A percentile compares a stretch with the other conserved stretches of the same genome.
phyloP scores from a whole-genome alignment of 2,329 filamentous ascomycete species.

The Sporothrix sp. region DNA sequence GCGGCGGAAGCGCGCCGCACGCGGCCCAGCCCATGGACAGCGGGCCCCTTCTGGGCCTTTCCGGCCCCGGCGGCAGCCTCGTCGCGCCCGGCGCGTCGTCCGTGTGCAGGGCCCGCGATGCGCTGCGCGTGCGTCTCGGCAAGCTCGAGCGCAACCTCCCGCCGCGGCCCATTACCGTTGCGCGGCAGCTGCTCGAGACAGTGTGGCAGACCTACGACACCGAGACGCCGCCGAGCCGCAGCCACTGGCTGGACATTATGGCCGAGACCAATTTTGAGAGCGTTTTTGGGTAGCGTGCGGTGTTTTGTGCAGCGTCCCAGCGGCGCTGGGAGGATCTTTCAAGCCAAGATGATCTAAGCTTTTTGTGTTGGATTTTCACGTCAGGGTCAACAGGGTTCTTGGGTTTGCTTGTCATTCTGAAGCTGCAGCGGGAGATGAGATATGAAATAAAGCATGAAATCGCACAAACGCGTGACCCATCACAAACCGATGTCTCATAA shows the following conservation, averaged over 20 bases:
- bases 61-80: neutral
- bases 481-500: no score
- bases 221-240: conserved; percentile 20
- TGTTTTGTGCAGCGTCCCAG: no score
- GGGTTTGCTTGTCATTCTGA: no score
- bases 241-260: conserved; percentile 18
- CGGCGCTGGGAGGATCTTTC: no score
- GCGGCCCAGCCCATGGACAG: no score
- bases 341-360: no score
- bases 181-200: conserved; percentile 28
- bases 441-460: no score
- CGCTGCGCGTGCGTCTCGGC: conserved; percentile 27
- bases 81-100: neutral
- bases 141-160: conserved; percentile 30
- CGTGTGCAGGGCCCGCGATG: conserved; percentile 23
- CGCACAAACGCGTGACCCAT: no score
- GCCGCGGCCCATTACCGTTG: conserved; percentile 29
- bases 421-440: no score
- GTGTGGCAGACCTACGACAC: conserved; percentile 32
- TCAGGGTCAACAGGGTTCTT: no score
- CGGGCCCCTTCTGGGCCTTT: neutral
- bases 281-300: conserved; percentile 16
- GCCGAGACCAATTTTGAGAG: conserved; percentile 12
- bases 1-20: no score
- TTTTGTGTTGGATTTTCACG: no score